Evolutionary conservation across 345 rosid genomes (phyloP).

Genomic region (Euphorbia lathyris): DNA sequence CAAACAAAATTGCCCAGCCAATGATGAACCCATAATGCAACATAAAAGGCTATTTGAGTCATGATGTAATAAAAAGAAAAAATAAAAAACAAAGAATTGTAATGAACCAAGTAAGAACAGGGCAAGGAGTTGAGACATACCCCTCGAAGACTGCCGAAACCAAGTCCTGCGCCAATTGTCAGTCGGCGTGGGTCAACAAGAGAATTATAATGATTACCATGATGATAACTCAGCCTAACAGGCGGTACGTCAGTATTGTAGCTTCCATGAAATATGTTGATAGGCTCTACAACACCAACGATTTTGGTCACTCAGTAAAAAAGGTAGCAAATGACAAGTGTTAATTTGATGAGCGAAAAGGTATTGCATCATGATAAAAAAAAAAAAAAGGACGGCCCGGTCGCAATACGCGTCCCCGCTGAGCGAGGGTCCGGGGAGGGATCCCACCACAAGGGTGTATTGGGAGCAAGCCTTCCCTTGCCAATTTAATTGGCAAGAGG

Average conservation of each 20-base stretch:
- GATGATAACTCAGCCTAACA: slow-evolving; percentile 86
- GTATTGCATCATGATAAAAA: no score
- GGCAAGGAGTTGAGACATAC: slow-evolving; percentile 33
- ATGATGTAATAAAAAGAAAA: neutral
- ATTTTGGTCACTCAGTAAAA: slow-evolving; percentile 11
- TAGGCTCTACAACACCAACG: slow-evolving; percentile 63
- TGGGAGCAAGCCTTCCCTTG: no score
- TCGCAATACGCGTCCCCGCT: no score
- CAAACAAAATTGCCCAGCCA: neutral
- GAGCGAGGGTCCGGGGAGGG: no score
- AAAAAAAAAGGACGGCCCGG: no score
- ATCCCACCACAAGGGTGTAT: no score
- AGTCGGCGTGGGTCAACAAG: slow-evolving; percentile 85
- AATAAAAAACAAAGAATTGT: neutral
- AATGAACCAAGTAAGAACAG: neutral
- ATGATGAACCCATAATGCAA: neutral
- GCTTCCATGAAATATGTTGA: slow-evolving; percentile 91
- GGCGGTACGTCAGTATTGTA: slow-evolving; percentile 89
- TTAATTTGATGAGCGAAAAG: neutral
- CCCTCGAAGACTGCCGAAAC: slow-evolving; percentile 91
- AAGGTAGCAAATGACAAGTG: slow-evolving; percentile 10
- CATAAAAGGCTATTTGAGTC: neutral
- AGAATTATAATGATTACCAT: slow-evolving; percentile 96
- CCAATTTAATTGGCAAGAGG: no score
- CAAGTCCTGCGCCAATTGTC: slow-evolving; percentile 95